Percentiles rank a stretch among this genome's conserved stretches.
phyloP scores from a whole-genome alignment of 306 rosid species.

The Albizia julibrissin region DNA sequence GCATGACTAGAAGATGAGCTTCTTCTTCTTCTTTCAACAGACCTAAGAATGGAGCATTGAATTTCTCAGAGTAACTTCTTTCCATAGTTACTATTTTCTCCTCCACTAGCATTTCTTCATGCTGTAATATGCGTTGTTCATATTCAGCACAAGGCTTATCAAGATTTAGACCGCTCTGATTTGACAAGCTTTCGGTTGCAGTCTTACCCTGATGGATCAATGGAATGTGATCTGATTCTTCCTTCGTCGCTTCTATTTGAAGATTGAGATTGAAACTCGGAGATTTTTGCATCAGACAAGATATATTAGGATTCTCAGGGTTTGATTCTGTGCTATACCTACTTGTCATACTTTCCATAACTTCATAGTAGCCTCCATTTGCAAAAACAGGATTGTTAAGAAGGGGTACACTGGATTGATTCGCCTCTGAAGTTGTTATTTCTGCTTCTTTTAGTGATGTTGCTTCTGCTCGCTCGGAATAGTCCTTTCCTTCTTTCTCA shows the following conservation, averaged over 20 bases:
- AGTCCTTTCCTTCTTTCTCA: conserved; percentile 33
- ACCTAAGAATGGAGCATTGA: conserved; percentile 54
- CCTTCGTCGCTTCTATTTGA: conserved; percentile 41
- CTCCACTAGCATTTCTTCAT: conserved; percentile 45
- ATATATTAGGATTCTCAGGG: conserved; percentile 49
- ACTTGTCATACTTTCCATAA: conserved; percentile 50
- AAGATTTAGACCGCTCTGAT: conserved; percentile 29
- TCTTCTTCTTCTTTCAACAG: conserved; percentile 62
- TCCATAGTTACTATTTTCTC: conserved; percentile 65
- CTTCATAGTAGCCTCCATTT: conserved; percentile 43
- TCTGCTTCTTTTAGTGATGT: conserved; percentile 34
- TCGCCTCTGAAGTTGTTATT: conserved; percentile 32
- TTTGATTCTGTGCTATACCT: conserved; percentile 71
- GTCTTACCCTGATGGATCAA: conserved; percentile 51
- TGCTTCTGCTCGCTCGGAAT: conserved; percentile 31
- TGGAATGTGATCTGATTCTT: conserved; percentile 68
- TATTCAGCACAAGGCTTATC: conserved; percentile 23
- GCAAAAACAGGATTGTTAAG: conserved; percentile 28
- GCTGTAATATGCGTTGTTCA: conserved; percentile 21
- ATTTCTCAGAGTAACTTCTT: conserved; percentile 60
- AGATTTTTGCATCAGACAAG: conserved; percentile 62
- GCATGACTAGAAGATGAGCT: conserved; percentile 41
- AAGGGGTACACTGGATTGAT: conserved; percentile 27
- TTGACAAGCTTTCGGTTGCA: conserved; percentile 33
- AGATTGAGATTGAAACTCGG: conserved; percentile 83